Evolutionary conservation across 129 eudicot species (phyloP).

Genomic region (sunflower (Helianthus annuus)): HanXRQr2.0-SUNRISE NC_035435.2:143801304-143801803

Average conservation of each 20-base stretch:
- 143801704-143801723: slow-evolving; percentile 21
- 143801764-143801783: slow-evolving; percentile 57
- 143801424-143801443: no score
- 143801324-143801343: no score
- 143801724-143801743: slow-evolving; percentile 52
- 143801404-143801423: no score
- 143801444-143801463: no score
- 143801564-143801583: background rate
- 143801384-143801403: no score
- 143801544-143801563: background rate
- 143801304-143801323: no score
- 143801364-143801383: no score
- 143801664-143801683: slow-evolving; percentile 7
- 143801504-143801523: background rate
- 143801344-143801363: no score
- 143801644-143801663: slow-evolving; percentile 3
- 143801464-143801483: no score
- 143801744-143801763: slow-evolving; percentile 42
- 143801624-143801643: background rate
- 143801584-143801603: background rate
- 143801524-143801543: background rate
- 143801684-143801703: slow-evolving; percentile 21
- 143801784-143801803: slow-evolving; percentile 58
- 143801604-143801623: slow-evolving; percentile 10
- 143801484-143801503: no score